Base-by-base conservation (phyloP, 202 grass and related monocot species). In the Schoenoplectus triqueter region DNA sequence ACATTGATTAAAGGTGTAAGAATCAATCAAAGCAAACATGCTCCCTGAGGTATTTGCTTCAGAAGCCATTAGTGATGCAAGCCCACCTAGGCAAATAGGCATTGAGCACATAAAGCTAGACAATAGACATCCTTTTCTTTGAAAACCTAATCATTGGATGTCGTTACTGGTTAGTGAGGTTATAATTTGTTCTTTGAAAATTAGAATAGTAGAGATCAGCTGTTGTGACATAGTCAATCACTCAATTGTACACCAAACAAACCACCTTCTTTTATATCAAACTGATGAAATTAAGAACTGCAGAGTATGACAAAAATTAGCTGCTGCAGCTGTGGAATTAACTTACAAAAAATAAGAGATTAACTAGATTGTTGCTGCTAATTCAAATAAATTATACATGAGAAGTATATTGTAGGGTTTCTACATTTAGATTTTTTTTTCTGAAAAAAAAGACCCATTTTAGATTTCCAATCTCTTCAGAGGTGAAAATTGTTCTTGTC, bases 111-210 rank as follows among this genome's bases (percentile, higher is more conserved):
- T 50, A 51, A 85, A 83, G 64, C 11, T n/a, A 87, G 82, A 85
- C 82, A 92, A 80, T 14, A 63, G 50, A 67, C 66, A 55, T 70
- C 46, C 66, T 55, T 62, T 70, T 77, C 51, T 57, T 66, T 60
- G 47, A 81, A 80, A 60, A 61, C 62, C 44, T 52, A 87, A 74
- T 69, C 89, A 86, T 57, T 85, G 55, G 63, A 65, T 92, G 4
- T 80, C 39, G 47, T 81, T 80, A 87, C n/a, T 66, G 46, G 44
- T 87, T 87, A 82, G 76, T 82, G 69, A 41, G 47, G 18, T 9
- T 66, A 73, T 14, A 10, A 67, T 67, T 21, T 82, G 63, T 69
- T 44, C 47, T 81, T 66, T 81, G 45, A 46, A 66, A 62, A 62
- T 62, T 62, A n/a, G 1, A 62, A 66, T 19, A 2, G 6, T 65